These are phyloP conservation scores for Lanmaoa pseudosensibilis DNA, from an alignment of 768 basidiomycete species.

Conservation along the genomic window DNA sequence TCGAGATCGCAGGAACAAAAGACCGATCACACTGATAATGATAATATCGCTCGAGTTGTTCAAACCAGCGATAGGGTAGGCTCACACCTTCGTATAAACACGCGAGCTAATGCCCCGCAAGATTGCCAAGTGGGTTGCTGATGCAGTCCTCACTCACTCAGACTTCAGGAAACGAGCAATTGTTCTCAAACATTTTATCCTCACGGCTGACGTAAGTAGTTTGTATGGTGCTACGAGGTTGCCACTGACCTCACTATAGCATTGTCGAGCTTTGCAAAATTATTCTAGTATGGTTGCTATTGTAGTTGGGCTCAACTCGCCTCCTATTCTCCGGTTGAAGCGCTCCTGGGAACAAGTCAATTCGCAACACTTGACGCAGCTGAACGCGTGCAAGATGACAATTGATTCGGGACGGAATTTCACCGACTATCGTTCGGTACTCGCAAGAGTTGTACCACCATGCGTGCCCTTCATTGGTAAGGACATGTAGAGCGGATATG, in stretches of 20 bases:
- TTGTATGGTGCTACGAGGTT: neutral
- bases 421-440: constrained; percentile 81
- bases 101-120: constrained; percentile 30
- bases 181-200: constrained; percentile 87
- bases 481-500: constrained; percentile 16
- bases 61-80: constrained; percentile 82
- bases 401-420: constrained; percentile 95
- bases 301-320: constrained; percentile 89
- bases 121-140: constrained; percentile 94
- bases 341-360: constrained; percentile 91
- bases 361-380: constrained; percentile 67
- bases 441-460: constrained; percentile 83
- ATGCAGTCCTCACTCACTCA: constrained; percentile 74
- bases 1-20: constrained; percentile 77
- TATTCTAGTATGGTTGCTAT: constrained; percentile 96
- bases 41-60: constrained; percentile 87
- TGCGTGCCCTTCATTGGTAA: constrained; percentile 96
- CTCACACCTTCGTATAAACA: neutral
- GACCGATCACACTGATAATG: constrained; percentile 68
- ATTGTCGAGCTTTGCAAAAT: constrained; percentile 86
- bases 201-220: constrained; percentile 79
- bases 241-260: constrained; percentile 46
- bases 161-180: constrained; percentile 81
- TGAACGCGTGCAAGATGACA: constrained; percentile 81
- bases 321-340: constrained; percentile 89